Evolutionary conservation across 192 early-diverging fungal species (phyloP).

Genomic region (Rhizophagus clarus): DNA sequence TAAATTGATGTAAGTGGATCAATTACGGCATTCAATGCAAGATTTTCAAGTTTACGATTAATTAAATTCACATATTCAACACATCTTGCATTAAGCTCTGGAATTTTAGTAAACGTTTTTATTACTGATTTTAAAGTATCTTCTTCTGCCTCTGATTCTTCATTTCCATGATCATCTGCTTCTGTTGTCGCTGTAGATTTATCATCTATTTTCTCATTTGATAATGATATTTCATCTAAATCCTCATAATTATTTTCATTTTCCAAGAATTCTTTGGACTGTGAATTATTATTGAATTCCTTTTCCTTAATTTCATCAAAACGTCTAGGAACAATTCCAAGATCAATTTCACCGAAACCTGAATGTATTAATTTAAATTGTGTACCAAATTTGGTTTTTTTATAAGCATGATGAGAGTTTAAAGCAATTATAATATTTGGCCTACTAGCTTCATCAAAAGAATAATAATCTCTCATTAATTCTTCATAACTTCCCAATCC

Average conservation of each 20-base stretch:
- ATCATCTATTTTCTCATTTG: background rate
- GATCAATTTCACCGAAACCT: slow-evolving; percentile 3
- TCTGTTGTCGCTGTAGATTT: background rate
- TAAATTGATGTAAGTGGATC: slow-evolving; percentile 66
- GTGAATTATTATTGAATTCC: background rate
- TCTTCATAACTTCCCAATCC: slow-evolving; percentile 25
- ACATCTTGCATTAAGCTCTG: slow-evolving; percentile 33
- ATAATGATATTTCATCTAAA: background rate
- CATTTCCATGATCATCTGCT: background rate
- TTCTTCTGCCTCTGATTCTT: too few species aligned
- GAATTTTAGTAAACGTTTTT: slow-evolving; percentile 17
- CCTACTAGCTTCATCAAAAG: background rate
- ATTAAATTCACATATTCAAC: slow-evolving; percentile 49
- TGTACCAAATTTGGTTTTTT: background rate
- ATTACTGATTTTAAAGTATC: slow-evolving; percentile 1
- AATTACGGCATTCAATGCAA: slow-evolving; percentile 67
- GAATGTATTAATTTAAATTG: background rate
- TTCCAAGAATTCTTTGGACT: background rate
- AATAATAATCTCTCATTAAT: slow-evolving; percentile 7
- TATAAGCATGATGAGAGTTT: slow-evolving; percentile 4
- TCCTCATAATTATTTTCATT: background rate
- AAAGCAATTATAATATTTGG: slow-evolving; percentile 18
- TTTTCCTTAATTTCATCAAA: background rate
- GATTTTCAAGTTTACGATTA: slow-evolving; percentile 53
- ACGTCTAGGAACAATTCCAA: slow-evolving; percentile 15